A percentile compares a stretch with the other conserved stretches of the same genome.
Conservation (phyloP, 495 filamentous ascomycete genomes). For the Aspergillus incahuasiensis region DNA sequence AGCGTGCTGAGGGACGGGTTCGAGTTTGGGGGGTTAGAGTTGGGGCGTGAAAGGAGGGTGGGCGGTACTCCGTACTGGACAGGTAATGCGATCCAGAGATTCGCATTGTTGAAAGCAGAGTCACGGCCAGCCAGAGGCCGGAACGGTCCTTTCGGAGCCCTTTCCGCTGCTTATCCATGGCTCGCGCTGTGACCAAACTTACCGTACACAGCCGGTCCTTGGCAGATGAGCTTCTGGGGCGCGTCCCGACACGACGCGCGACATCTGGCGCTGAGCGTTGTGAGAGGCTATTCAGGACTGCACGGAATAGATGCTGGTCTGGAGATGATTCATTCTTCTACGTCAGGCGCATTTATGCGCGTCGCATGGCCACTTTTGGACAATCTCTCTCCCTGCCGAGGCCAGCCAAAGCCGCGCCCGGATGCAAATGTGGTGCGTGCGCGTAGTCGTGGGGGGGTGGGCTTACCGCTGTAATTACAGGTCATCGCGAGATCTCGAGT, state of each 20-base stretch:
- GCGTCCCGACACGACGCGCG: constrained; percentile 15
- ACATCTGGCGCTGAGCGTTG: neutral
- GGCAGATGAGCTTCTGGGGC: neutral
- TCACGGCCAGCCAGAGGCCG: constrained; percentile 9
- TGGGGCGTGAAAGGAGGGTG: constrained; percentile 3
- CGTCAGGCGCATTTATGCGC: neutral
- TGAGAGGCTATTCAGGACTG: neutral
- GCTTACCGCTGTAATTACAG: constrained; percentile 6
- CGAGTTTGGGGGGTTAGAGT: constrained; percentile 12
- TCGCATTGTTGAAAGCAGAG: neutral
- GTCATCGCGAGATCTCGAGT: neutral
- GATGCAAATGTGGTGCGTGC: constrained; percentile 18
- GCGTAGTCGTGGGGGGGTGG: constrained; percentile 7
- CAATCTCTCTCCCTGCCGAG: constrained; percentile 3
- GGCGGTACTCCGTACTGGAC: neutral
- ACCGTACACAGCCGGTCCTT: neutral
- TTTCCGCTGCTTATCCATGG: constrained; percentile 15
- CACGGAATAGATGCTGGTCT: neutral
- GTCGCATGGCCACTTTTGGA: neutral
- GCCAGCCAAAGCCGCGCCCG: constrained; percentile 15
- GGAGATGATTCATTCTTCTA: neutral
- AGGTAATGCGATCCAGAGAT: neutral
- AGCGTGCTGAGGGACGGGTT: constrained; percentile 20
- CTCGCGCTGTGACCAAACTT: constrained; percentile 12
- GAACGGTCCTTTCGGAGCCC: constrained; percentile 14